Percentiles rank a stretch among this genome's conserved stretches.
phyloP scores from a whole-genome alignment of 2,329 filamentous ascomycete species.

The Byssoonygena ceratinophila region DNA sequence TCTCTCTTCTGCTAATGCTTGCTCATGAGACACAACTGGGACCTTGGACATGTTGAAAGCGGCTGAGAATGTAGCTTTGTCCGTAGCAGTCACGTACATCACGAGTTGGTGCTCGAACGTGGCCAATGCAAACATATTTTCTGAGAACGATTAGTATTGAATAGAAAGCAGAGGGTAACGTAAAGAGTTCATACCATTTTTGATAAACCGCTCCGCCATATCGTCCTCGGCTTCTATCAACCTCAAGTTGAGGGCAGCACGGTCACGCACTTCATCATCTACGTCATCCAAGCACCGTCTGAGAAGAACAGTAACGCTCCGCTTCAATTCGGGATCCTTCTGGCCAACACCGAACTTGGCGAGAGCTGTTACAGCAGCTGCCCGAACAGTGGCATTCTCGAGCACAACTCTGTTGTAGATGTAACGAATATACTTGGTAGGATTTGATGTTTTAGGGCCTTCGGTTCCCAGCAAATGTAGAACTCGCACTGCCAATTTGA shows the following conservation, averaged over 20 bases:
- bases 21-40: conserved; percentile 86
- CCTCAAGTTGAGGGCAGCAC: conserved; percentile 81
- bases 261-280: conserved; percentile 93
- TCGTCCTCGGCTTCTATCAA: conserved; percentile 89
- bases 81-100: conserved; percentile 90
- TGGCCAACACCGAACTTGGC: conserved; percentile 97
- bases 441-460: conserved; percentile 87
- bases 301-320: conserved; percentile 83
- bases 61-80: conserved; percentile 69
- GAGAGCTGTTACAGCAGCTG: conserved; percentile 86
- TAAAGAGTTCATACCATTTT: conserved; percentile 58
- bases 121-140: conserved; percentile 88
- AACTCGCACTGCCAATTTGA: conserved; percentile 90
- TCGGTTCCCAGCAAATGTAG: conserved; percentile 88
- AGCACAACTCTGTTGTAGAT: conserved; percentile 98
- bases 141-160: conserved; percentile 36
- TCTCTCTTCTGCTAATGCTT: conserved; percentile 89
- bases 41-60: conserved; percentile 88
- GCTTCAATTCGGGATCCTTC: conserved; percentile 92
- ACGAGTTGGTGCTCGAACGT: conserved; percentile 96
- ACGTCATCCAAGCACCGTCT: conserved; percentile 91
- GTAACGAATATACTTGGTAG: conserved; percentile 97
- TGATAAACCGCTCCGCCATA: conserved; percentile 75
- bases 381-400: conserved; percentile 91
- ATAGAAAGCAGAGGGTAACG: neutral